Evolutionary conservation across 2,329 filamentous ascomycete genomes (phyloP).

Genomic region (Colletotrichum sublineola): DNA sequence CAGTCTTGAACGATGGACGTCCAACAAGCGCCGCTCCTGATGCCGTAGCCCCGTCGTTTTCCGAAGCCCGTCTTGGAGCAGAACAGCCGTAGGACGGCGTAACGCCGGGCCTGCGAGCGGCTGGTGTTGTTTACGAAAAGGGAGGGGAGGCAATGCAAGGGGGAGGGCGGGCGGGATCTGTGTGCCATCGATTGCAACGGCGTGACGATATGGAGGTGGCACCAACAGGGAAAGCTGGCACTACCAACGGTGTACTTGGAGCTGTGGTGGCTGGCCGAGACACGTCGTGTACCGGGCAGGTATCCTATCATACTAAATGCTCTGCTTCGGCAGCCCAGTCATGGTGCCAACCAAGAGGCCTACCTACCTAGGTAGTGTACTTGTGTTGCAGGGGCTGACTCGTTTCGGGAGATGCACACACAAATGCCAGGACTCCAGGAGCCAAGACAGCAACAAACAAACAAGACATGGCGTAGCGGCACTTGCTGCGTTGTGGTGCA

Average conservation of each 20-base stretch:
- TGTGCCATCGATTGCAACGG: slow-evolving; percentile 30
- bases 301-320: slow-evolving; percentile 14
- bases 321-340: slow-evolving; percentile 22
- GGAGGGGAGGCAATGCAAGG: neutral
- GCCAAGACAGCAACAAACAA: slow-evolving; percentile 28
- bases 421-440: slow-evolving; percentile 7
- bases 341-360: slow-evolving; percentile 25
- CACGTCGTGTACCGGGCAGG: slow-evolving; percentile 10
- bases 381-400: slow-evolving; percentile 31
- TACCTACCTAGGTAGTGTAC: neutral
- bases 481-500: neutral
- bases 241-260: slow-evolving; percentile 25
- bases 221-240: slow-evolving; percentile 13
- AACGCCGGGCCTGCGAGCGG: slow-evolving; percentile 26
- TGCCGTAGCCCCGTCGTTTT: slow-evolving; percentile 19
- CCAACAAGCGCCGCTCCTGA: neutral
- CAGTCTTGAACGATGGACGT: neutral
- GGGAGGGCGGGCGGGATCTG: slow-evolving; percentile 25
- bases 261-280: neutral
- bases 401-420: slow-evolving; percentile 31
- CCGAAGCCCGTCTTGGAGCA: slow-evolving; percentile 13
- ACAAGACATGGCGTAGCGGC: neutral
- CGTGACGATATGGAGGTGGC: slow-evolving; percentile 19
- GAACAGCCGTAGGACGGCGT: slow-evolving; percentile 16
- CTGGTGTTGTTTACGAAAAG: neutral